Conservation (phyloP, 163 green algal species). For the Trebouxiophyceae sp. region DNA sequence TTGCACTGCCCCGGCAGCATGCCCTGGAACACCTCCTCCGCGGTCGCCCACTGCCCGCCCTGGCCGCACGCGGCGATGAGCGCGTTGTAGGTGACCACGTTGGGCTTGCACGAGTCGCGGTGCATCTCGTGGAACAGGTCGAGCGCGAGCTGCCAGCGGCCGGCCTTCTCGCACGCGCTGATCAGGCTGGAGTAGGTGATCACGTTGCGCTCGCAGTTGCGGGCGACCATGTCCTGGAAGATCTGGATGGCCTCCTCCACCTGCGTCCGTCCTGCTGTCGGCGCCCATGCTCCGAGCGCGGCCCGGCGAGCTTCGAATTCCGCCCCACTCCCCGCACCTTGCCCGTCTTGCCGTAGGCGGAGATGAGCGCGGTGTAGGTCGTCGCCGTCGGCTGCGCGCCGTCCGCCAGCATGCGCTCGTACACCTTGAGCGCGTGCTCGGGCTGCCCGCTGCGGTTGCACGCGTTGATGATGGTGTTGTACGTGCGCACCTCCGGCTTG, state of each 20-base stretch:
- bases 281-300: too few relatives aligned
- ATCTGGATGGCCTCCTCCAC: conserved; percentile 73
- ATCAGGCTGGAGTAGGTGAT: conserved; percentile 75
- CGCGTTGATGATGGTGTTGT: conserved; percentile 80
- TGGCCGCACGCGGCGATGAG: conserved; percentile 77
- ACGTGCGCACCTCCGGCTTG: conserved; percentile 71
- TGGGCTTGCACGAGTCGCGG: conserved; percentile 59
- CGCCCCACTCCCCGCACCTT: too few relatives aligned
- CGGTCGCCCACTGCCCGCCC: conserved; percentile 66
- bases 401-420: conserved; percentile 62
- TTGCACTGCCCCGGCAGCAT: conserved; percentile 64
- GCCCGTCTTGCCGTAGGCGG: conserved; percentile 61
- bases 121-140: conserved; percentile 73
- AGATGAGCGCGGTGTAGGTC: conserved; percentile 80
- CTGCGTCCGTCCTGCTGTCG: too few relatives aligned
- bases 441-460: conserved; percentile 69
- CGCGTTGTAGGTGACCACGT: conserved; percentile 76
- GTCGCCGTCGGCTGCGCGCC: conserved; percentile 65
- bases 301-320: too few relatives aligned
- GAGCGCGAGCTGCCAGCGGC: conserved; percentile 65
- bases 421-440: conserved; percentile 61
- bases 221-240: conserved; percentile 59
- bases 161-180: conserved; percentile 62
- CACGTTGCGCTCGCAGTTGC: conserved; percentile 78
- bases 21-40: conserved; percentile 65